phyloP scores from a whole-genome alignment of 140 eudicot genomes.

The Cichorium intybus region DNA sequence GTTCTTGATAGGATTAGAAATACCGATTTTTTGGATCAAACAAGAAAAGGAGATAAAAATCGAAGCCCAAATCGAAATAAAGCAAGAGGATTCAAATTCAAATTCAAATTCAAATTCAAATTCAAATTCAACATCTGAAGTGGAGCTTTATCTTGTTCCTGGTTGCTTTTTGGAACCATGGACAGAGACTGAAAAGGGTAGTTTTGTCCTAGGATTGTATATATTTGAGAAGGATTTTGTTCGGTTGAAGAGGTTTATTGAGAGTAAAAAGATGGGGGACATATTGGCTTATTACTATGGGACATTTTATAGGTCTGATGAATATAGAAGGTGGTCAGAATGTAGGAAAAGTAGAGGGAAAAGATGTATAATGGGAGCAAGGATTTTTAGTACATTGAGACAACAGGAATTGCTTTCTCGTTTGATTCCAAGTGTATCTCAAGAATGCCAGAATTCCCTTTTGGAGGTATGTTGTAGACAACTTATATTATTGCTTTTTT shows the following conservation, averaged over 20 bases:
- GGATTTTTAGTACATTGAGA: constrained; percentile 70
- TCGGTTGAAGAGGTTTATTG: constrained; percentile 55
- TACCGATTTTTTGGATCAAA: constrained; percentile 52
- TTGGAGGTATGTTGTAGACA: constrained; percentile 51
- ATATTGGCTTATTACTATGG: constrained; percentile 63
- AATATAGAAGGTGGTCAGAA: constrained; percentile 67
- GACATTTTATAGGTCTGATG: constrained; percentile 46
- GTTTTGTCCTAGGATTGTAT: constrained; percentile 80
- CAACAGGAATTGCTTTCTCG: constrained; percentile 76
- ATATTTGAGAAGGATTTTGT: constrained; percentile 79
- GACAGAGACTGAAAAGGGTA: constrained; percentile 65
- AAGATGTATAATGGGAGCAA: constrained; percentile 53
- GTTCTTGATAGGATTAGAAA: constrained; percentile 49
- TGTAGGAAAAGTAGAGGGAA: constrained; percentile 58
- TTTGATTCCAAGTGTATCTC: constrained; percentile 41
- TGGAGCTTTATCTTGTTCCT: constrained; percentile 48
- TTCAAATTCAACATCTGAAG: constrained; percentile 17
- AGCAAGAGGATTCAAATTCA: constrained; percentile 12
- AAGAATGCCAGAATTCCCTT: constrained; percentile 48
- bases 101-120: too few relatives aligned
- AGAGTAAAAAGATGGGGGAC: constrained; percentile 59
- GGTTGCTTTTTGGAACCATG: constrained; percentile 40
- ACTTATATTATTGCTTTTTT: background rate
- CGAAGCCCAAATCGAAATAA: background rate
- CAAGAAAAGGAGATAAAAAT: constrained; percentile 17